Evolutionary conservation across 768 basidiomycete species (phyloP), one percentile per base, ranked within the genome.

Genomic region (Auricularia sp.): DNA sequence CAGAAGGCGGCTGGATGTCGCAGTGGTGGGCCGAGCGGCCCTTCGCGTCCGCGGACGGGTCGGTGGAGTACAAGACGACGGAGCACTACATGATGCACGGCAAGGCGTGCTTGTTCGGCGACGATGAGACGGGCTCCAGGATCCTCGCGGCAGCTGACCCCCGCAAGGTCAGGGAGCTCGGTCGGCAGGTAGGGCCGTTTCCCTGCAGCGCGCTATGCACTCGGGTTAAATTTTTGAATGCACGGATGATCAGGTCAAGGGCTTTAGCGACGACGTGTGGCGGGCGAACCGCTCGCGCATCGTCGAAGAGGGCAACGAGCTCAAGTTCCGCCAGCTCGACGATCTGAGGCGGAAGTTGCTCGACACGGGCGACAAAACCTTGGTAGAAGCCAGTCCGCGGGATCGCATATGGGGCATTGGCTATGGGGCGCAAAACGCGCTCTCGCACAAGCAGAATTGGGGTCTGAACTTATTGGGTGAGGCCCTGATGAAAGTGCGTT

Each of bases 51-150:
- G 34, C 3, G 33, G 56, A 29, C 12, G 56, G 56, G 8, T 65
- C 62, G 3, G 65, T 80, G 6, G 70, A 71, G 21, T 84, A 84
- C 69, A 73, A 72, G 5, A 80, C 81, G 2, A 78, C 82, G 0
- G 86, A 87, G 72, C 84, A 87, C 67, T 86, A 68, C 64, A 87
- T 87, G 85, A 87, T 86, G 86, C 75, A 81, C 47, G 79, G 81
- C 62, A 86, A 87, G 70, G 84, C 85, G 6, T 69, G 84, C 3
- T 67, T 86, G 2, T 87, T 87, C 73, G 68, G 70, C 12, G 84
- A 86, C 68, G 44, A 63, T 10, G 74, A 69, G 4, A 70, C 81
- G 4, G 80, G 82, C 3, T 71, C 76, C 29, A 71, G 78, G 64
- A 77, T 86, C 12, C 68, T 84, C 29, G 72, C 71, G 70, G n/a